A percentile compares a stretch with the other conserved stretches of the same genome.
Evolutionary conservation across 345 rosid genomes (phyloP).

Genomic region (Physaria fendleri): DNA sequence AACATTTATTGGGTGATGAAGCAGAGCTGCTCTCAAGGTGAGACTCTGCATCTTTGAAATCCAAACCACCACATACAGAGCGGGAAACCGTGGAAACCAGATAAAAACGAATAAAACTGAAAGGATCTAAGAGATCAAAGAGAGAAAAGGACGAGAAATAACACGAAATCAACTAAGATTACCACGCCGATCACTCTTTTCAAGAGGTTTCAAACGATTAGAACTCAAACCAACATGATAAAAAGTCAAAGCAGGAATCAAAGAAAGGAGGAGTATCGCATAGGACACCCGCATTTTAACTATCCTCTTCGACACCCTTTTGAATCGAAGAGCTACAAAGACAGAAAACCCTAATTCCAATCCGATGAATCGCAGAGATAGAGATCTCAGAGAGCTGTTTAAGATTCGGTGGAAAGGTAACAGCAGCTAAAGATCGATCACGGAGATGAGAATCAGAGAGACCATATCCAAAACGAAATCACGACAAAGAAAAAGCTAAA

Average conservation of each 20-base stretch:
- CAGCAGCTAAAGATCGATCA: conserved; percentile 4
- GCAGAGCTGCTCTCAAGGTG: conserved; percentile 25
- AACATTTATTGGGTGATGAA: conserved; percentile 17
- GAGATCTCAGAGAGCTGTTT: not conserved
- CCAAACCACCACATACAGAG: conserved; percentile 19
- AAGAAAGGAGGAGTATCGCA: conserved; percentile 30
- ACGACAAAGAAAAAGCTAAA: not conserved
- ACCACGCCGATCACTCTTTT: conserved; percentile 94
- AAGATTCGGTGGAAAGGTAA: not conserved
- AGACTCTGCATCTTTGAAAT: conserved; percentile 30
- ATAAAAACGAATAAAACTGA: not conserved
- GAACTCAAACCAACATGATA: conserved; percentile 53
- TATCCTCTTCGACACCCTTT: conserved; percentile 64
- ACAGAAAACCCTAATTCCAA: conserved; percentile 4
- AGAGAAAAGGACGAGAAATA: not conserved
- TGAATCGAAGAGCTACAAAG: conserved; percentile 5
- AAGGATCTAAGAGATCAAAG: not conserved
- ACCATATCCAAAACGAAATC: not conserved
- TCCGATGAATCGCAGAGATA: conserved; percentile 12
- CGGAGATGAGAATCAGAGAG: not conserved
- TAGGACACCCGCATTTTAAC: conserved; percentile 67
- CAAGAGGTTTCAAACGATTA: conserved; percentile 83
- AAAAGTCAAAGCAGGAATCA: conserved; percentile 49
- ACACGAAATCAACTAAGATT: conserved; percentile 95
- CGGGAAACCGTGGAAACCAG: not conserved